phyloP scores from a whole-genome alignment of 345 rosid species.

The Aegle marmelos region DNA sequence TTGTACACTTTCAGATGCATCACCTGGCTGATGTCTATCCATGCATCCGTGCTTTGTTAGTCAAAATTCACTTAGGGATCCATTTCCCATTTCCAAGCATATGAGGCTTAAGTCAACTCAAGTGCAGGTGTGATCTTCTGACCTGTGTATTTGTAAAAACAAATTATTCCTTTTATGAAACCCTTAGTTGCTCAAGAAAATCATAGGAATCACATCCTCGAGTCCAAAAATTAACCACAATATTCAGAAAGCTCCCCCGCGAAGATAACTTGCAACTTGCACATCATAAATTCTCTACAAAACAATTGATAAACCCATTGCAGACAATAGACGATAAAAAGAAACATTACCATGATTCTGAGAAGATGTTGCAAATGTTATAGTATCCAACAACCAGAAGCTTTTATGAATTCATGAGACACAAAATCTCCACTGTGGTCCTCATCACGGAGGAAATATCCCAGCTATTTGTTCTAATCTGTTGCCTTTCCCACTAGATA shows the following conservation, averaged over 20 bases:
- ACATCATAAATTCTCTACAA: neutral
- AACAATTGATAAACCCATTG: neutral
- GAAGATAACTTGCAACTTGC: neutral
- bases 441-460: neutral
- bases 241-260: neutral
- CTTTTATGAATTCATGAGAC: neutral
- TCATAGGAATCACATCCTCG: neutral
- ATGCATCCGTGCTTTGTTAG: neutral
- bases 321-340: neutral
- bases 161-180: neutral
- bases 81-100: neutral
- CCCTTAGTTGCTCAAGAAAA: neutral
- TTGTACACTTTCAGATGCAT: neutral
- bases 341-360: conserved; percentile 3
- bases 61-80: neutral
- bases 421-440: neutral
- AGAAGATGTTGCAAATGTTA: neutral
- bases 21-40: neutral
- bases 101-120: neutral
- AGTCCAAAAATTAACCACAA: neutral
- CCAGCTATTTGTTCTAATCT: conserved; percentile 28
- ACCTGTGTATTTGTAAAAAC: neutral
- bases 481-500: conserved; percentile 40
- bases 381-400: neutral
- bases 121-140: neutral